A percentile compares a stretch with the other conserved stretches of the same genome.
These are phyloP conservation scores for Pythium monospermum DNA, from an alignment of 352 stramenopile genomes.

Conservation along the genomic window DNA sequence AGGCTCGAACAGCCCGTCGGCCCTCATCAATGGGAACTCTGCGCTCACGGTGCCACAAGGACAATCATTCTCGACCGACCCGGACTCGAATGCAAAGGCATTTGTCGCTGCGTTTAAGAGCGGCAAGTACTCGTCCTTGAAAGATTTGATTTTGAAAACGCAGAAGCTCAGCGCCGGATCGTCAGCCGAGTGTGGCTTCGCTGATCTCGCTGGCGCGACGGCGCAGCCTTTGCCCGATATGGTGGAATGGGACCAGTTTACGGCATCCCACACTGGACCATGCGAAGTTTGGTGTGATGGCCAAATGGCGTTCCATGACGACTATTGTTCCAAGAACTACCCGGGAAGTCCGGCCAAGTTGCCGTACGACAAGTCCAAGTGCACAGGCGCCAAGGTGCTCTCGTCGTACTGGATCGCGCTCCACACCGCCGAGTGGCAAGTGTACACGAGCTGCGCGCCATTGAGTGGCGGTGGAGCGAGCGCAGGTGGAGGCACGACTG, in stretches of 20 bases:
- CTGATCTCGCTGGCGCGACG: slow-evolving; percentile 2
- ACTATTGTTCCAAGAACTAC: slow-evolving; percentile 15
- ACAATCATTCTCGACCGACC: slow-evolving; percentile 5
- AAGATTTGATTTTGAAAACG: slow-evolving; percentile 14
- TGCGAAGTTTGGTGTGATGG: slow-evolving; percentile 20
- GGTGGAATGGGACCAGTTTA: slow-evolving; percentile 21
- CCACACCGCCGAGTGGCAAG: slow-evolving; percentile 26
- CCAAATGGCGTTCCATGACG: slow-evolving; percentile 8
- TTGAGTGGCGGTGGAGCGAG: slow-evolving; percentile 15
- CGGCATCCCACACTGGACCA: slow-evolving; percentile 17
- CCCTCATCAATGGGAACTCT: slow-evolving; percentile 1
- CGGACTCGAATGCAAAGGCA: slow-evolving; percentile 6
- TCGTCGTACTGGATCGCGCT: slow-evolving; percentile 25
- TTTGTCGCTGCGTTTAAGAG: slow-evolving; percentile 12
- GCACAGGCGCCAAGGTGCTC: slow-evolving; percentile 22
- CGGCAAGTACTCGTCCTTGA: slow-evolving; percentile 13
- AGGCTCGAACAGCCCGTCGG: slow-evolving; percentile 1
- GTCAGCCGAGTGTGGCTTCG: slow-evolving; percentile 18
- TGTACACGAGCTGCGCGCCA: slow-evolving; percentile 26
- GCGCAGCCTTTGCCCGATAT: slow-evolving; percentile 3
- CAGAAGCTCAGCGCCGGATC: slow-evolving; percentile 22
- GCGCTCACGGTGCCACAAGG: slow-evolving; percentile 1
- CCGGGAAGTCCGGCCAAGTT: neutral
- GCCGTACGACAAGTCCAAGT: slow-evolving; percentile 22
- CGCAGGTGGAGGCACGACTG: neutral